These are phyloP conservation scores for Hypomyces rosellus DNA, from an alignment of 2,329 filamentous ascomycete genomes.

Conservation along the genomic window DNA sequence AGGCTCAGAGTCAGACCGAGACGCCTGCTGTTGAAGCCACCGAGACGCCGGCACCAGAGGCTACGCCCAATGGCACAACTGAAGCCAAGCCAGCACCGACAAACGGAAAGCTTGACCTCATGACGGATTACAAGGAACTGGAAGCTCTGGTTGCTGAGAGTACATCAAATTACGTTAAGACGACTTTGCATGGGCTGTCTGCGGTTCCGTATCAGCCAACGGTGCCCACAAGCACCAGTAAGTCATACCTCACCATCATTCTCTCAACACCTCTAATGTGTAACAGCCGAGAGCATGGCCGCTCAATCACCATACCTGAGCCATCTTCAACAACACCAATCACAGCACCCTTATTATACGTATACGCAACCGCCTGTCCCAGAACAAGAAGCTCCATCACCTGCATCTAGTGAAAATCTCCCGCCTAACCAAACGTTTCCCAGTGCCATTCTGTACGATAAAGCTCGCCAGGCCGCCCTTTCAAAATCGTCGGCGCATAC, in stretches of 20 bases:
- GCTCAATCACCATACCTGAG: conserved; percentile 31
- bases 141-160: conserved; percentile 39
- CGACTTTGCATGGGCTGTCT: conserved; percentile 36
- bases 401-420: conserved; percentile 31
- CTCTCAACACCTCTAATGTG: conserved; percentile 1
- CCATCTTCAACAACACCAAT: conserved; percentile 32
- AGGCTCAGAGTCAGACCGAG: neutral
- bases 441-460: conserved; percentile 51
- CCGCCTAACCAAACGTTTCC: conserved; percentile 52
- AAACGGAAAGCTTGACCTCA: conserved; percentile 26
- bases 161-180: conserved; percentile 39
- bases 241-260: conserved; percentile 12
- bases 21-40: conserved; percentile 14
- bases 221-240: conserved; percentile 33
- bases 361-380: conserved; percentile 29
- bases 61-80: conserved; percentile 21
- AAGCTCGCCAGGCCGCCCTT: conserved; percentile 52
- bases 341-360: conserved; percentile 30
- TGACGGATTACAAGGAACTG: conserved; percentile 37
- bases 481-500: conserved; percentile 51
- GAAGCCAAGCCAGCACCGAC: conserved; percentile 19
- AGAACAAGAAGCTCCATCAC: conserved; percentile 25
- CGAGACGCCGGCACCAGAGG: conserved; percentile 15
- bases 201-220: conserved; percentile 38
- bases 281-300: conserved; percentile 25